These are phyloP conservation scores for Russula earlei DNA, from an alignment of 768 basidiomycete species.

Conservation along the genomic window DNA sequence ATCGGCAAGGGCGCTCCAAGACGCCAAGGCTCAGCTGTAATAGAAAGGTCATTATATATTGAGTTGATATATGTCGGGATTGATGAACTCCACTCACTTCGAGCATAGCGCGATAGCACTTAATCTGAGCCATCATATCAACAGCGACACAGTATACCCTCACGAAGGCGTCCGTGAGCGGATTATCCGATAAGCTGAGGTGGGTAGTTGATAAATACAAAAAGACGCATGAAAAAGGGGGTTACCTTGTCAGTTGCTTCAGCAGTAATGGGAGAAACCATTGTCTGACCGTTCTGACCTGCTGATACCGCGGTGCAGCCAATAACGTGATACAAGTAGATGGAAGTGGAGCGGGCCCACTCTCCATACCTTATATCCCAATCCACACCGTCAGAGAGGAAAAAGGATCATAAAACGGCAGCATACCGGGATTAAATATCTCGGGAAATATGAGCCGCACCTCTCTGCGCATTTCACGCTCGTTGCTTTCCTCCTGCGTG, in stretches of 20 bases:
- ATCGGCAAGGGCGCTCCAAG: constrained; percentile 42
- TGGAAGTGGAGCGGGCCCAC: constrained; percentile 20
- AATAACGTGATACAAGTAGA: constrained; percentile 38
- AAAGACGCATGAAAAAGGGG: background rate
- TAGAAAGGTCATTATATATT: background rate
- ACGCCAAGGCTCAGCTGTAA: constrained; percentile 31
- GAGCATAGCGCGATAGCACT: constrained; percentile 59
- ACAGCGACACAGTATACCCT: constrained; percentile 48
- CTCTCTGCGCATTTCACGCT: constrained; percentile 63
- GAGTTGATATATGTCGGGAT: background rate
- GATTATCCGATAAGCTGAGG: constrained; percentile 8
- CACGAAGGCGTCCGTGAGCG: constrained; percentile 27
- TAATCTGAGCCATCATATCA: constrained; percentile 49
- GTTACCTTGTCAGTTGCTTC: constrained; percentile 42
- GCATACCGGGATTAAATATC: constrained; percentile 36
- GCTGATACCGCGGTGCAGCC: constrained; percentile 59
- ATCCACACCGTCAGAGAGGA: background rate
- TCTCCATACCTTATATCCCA: background rate
- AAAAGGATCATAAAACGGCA: background rate
- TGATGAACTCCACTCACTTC: constrained; percentile 40
- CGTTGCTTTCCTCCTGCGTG: constrained; percentile 60
- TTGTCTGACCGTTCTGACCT: constrained; percentile 55
- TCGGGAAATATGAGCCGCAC: constrained; percentile 54
- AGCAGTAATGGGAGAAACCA: constrained; percentile 70
- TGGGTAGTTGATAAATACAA: background rate